These are phyloP conservation scores for Starmerella potacharoeniae DNA, from an alignment of 805 yeast species.

Conservation along the genomic window DNA sequence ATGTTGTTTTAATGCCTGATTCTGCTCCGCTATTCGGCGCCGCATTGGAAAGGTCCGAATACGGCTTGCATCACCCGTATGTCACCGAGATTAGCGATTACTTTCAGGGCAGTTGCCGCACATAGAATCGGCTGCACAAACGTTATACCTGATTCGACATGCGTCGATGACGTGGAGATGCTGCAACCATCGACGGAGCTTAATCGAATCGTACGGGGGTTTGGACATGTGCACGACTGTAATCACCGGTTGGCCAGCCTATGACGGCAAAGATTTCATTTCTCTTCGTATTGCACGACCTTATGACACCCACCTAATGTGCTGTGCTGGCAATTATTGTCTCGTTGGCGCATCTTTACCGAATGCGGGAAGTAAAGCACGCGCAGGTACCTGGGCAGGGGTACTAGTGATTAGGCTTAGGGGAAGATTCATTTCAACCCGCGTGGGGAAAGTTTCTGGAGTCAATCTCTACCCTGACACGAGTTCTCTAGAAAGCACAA, in stretches of 20 bases:
- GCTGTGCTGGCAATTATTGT: not conserved
- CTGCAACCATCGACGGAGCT: constrained; percentile 1
- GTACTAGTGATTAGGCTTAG: not conserved
- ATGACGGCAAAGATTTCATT: not conserved
- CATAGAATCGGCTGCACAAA: not conserved
- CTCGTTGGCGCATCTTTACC: not conserved
- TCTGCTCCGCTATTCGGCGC: no score
- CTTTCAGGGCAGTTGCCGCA: not conserved
- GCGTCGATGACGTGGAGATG: constrained; percentile 1
- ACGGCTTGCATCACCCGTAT: not conserved
- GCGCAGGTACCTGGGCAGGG: not conserved
- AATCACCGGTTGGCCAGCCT: no score
- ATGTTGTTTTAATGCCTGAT: no score
- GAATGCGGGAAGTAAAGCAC: not conserved
- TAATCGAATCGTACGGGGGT: constrained; percentile 1
- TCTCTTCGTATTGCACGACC: not conserved
- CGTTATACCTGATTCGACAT: not conserved
- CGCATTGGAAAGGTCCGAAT: not conserved
- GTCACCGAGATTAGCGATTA: not conserved
- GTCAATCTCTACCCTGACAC: constrained; percentile 3
- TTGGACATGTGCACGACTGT: not conserved
- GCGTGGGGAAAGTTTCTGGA: not conserved
- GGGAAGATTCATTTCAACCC: not conserved
- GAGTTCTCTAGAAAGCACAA: not conserved
- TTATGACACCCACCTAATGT: not conserved